Percentiles rank a stretch among this genome's conserved stretches.
phyloP scores from a whole-genome alignment of 2,329 filamentous ascomycete genomes.

The Cytospora piceicola region DNA sequence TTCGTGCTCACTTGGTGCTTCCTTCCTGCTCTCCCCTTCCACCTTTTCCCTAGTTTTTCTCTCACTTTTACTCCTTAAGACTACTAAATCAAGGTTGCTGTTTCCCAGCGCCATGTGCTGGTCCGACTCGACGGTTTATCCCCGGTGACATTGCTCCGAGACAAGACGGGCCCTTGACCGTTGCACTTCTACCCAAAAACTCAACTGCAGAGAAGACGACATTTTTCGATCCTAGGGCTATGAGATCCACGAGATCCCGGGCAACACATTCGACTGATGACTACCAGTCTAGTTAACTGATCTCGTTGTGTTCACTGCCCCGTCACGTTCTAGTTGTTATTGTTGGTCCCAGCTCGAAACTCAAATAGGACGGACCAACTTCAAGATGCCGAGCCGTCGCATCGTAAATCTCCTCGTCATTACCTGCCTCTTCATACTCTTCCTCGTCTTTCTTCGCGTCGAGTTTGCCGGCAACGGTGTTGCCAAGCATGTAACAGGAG shows the following conservation, averaged over 20 bases:
- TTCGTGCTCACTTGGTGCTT: too few species aligned
- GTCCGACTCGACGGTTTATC: not conserved
- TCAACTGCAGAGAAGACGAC: not conserved
- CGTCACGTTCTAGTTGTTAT: not conserved
- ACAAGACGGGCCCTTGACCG: not conserved
- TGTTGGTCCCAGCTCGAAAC: too few species aligned
- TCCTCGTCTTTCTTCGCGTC: constrained; percentile 22
- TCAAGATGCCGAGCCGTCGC: constrained; percentile 17
- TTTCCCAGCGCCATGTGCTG: not conserved
- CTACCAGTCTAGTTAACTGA: not conserved
- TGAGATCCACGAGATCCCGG: not conserved
- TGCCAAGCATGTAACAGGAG: constrained; percentile 13
- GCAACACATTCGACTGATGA: not conserved
- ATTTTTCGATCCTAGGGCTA: not conserved
- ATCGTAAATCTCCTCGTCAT: constrained; percentile 9
- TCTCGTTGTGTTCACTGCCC: not conserved
- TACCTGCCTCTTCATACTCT: constrained; percentile 12
- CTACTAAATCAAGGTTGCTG: not conserved
- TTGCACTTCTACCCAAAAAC: not conserved
- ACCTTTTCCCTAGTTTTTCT: not conserved
- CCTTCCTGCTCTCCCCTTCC: not conserved
- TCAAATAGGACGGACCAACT: constrained; percentile 7
- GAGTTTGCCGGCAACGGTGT: constrained; percentile 2
- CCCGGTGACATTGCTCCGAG: not conserved
- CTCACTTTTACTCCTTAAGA: not conserved